These are phyloP conservation scores for Pyrrhoderma lamaoense DNA, from an alignment of 1,284 basidiomycete species.

Conservation along the genomic window DNA sequence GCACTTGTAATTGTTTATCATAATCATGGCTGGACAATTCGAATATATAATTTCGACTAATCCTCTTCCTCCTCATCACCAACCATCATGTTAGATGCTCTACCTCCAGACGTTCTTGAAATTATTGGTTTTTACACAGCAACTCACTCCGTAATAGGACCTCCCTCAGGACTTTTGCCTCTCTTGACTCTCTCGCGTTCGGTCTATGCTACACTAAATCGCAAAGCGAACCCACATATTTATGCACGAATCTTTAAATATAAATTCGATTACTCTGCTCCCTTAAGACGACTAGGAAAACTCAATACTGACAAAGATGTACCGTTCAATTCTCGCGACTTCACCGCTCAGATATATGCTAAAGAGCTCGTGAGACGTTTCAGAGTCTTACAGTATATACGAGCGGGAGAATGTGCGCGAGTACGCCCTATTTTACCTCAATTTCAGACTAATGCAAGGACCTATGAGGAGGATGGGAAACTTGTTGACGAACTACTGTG, in stretches of 20 bases:
- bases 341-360: conserved; percentile 19
- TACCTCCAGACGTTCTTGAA: conserved; percentile 37
- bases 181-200: conserved; percentile 35
- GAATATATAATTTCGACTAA: no score
- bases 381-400: conserved; percentile 45
- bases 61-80: no score
- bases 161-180: conserved; percentile 27
- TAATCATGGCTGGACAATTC: no score
- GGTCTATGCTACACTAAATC: conserved; percentile 29
- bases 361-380: conserved; percentile 44
- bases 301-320: conserved; percentile 8
- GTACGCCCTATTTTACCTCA: no score
- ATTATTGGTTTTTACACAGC: conserved; percentile 35
- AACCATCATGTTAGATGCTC: conserved; percentile 18
- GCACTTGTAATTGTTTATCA: no score
- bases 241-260: conserved; percentile 38
- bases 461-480: conserved; percentile 17
- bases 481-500: conserved; percentile 30
- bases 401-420: conserved; percentile 24
- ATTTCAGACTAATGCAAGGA: conserved; percentile 18
- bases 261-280: conserved; percentile 34
- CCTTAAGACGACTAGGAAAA: conserved; percentile 25
- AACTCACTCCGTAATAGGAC: conserved; percentile 27
- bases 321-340: conserved; percentile 22
- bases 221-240: conserved; percentile 33